Evolutionary conservation across 257 asterid genomes (phyloP).

Genomic region (Vinca minor): DNA sequence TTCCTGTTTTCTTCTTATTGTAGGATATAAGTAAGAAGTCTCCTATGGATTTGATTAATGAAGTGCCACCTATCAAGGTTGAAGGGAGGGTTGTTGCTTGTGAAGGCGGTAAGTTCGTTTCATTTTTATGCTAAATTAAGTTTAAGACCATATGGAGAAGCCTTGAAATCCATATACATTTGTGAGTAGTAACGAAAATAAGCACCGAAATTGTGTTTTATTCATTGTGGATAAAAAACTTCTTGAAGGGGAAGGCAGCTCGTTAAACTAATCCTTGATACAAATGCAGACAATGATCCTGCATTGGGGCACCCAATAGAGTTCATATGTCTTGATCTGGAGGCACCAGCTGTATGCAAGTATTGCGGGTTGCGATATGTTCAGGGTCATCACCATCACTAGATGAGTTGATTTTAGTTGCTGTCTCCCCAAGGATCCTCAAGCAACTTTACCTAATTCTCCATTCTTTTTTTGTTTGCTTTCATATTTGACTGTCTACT

Average conservation of each 20-base stretch:
- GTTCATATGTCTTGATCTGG: constrained; percentile 85
- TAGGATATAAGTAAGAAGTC: constrained; percentile 75
- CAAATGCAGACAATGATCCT: constrained; percentile 52
- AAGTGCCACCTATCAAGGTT: constrained; percentile 93
- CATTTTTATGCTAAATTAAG: not conserved
- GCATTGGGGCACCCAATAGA: constrained; percentile 93
- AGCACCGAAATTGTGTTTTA: not conserved
- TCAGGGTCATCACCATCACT: constrained; percentile 77
- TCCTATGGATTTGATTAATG: constrained; percentile 94
- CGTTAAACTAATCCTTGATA: not conserved
- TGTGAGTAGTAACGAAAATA: not conserved
- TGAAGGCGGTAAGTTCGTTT: constrained; percentile 70
- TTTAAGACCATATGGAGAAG: not conserved
- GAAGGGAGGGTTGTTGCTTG: constrained; percentile 75
- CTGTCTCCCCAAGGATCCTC: not conserved
- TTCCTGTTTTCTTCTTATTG: constrained; percentile 7
- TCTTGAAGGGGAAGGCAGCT: not conserved
- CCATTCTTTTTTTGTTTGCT: not conserved
- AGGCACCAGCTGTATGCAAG: constrained; percentile 79
- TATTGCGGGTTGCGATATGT: constrained; percentile 76
- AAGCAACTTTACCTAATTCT: not conserved
- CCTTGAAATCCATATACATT: not conserved
- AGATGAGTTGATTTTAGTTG: constrained; percentile 13
- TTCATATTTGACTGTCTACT: not conserved
- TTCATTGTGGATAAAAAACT: not conserved